phyloP scores from a whole-genome alignment of 78 protist species.

The Dictyostelium citrinum region DNA sequence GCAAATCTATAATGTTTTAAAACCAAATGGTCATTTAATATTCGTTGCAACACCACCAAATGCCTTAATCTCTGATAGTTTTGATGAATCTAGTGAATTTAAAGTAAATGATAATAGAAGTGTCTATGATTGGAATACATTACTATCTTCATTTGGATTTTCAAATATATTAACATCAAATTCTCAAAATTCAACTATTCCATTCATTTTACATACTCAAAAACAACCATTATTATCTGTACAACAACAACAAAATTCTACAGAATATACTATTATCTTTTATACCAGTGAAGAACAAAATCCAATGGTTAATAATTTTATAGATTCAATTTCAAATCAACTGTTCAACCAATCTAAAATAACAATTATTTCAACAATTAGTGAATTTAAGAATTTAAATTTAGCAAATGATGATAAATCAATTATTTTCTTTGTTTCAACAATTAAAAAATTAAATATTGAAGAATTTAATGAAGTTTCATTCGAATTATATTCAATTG shows the following conservation, averaged over 20 bases:
- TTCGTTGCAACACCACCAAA: background rate
- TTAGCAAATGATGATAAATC: background rate
- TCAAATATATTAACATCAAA: background rate
- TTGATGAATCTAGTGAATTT: too few relatives aligned
- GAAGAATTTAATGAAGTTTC: background rate
- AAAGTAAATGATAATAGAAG: too few relatives aligned
- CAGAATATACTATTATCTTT: background rate
- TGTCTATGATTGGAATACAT: too few relatives aligned
- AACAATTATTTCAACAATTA: background rate
- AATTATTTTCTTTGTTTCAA: background rate
- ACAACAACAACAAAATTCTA: too few relatives aligned
- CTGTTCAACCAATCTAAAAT: background rate
- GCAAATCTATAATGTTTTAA: background rate
- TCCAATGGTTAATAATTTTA: background rate
- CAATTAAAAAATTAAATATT: background rate
- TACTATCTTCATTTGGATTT: background rate
- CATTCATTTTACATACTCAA: background rate
- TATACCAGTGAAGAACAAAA: background rate
- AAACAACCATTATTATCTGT: background rate
- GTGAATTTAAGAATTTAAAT: background rate
- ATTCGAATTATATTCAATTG: constrained; percentile 4
- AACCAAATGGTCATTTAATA: constrained; percentile 23
- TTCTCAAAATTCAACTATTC: background rate
- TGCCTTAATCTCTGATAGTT: background rate
- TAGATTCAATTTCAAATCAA: background rate